Conservation (phyloP, 192 early-diverging fungal species). For the Chytriomyces hyalinus region DNA sequence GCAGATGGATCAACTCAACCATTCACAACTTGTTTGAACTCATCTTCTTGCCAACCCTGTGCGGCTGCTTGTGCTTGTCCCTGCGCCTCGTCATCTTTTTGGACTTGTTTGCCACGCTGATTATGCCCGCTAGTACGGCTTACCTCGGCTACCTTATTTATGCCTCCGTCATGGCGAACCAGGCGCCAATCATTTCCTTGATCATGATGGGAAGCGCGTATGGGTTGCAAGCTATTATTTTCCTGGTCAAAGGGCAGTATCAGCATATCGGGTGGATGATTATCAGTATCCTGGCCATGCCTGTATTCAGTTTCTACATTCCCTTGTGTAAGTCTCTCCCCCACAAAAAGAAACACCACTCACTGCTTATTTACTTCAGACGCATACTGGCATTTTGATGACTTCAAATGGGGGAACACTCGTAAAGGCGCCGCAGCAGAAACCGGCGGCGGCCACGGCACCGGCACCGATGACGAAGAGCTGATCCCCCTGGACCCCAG, state of each 20-base stretch:
- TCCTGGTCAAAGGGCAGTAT: slow-evolving; percentile 81
- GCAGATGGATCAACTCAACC: slow-evolving; percentile 98
- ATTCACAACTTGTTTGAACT: slow-evolving; percentile 97
- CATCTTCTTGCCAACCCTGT: slow-evolving; percentile 90
- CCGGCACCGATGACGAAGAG: slow-evolving; percentile 55
- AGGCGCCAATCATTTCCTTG: slow-evolving; percentile 76
- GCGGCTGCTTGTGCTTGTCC: slow-evolving; percentile 97
- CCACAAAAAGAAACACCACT: slow-evolving; percentile 41
- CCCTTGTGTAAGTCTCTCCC: slow-evolving; percentile 58
- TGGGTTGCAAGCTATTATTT: slow-evolving; percentile 87
- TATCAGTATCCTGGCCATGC: slow-evolving; percentile 89
- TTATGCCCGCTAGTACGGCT: slow-evolving; percentile 88
- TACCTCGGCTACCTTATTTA: slow-evolving; percentile 69
- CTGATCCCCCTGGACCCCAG: slow-evolving; percentile 53
- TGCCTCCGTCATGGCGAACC: slow-evolving; percentile 34
- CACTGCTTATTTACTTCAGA: slow-evolving; percentile 54
- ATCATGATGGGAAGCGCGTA: slow-evolving; percentile 87
- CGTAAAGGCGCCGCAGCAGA: slow-evolving; percentile 86
- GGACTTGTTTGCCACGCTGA: slow-evolving; percentile 90
- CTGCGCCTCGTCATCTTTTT: slow-evolving; percentile 96
- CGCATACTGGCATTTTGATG: slow-evolving; percentile 97
- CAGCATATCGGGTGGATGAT: slow-evolving; percentile 92
- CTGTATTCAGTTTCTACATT: slow-evolving; percentile 75
- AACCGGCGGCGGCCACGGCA: slow-evolving; percentile 67
- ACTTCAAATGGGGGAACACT: slow-evolving; percentile 98